Base-by-base conservation (phyloP, 2,329 filamentous ascomycete species). In the Hymenoscyphus linearis region DNA sequence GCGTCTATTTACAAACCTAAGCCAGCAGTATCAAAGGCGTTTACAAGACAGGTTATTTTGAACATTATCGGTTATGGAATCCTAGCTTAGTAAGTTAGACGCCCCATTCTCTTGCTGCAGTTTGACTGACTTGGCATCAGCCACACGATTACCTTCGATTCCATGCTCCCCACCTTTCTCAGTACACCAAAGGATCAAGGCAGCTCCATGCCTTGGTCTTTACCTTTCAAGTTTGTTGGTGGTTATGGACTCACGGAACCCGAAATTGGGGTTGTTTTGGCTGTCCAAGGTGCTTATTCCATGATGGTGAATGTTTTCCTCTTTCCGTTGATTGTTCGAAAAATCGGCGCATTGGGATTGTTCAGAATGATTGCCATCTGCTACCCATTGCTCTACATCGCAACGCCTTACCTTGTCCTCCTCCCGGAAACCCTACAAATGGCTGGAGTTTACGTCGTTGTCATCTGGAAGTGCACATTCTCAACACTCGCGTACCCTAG, bases 101-200 rank as follows among this genome's bases (percentile, higher is more conserved):
- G 57, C 52, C 14, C 57, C 40, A 58, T 60, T 58, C 47, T 55
- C 55, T 47, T 53, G 25, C 40, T 67, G 52, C 47, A 58, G 34
- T 37, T 52, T 34, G 13, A 61, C 67, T 72, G 63, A 72, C 66
- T 54, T 55, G 62, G 62, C 54, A 60, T 71, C 70, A 96, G 93
- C 78, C 93, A 98, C 77, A 97, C 93, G 13, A 97, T 99, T 76
- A 96, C 93, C 0, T 95, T 96, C 69, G 95, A 99, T 75, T 90
- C 96, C 71, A 83, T 98, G 55, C 87, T 98, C 68, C 93, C 95
- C 0, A 90, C 97, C 1, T 91, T 99, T 68, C 85, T 99, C 76
- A 70, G 68, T 16, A 68, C 66, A 7, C 58, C 63, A 47, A 22
- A 52, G 16, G 66, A 65, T 12, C 16, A 13, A 22, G 40, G 31